Percentiles rank a stretch among this genome's conserved stretches.
phyloP scores from a whole-genome alignment of 176 grass and related monocot genomes.

The Avena eriantha region DNA sequence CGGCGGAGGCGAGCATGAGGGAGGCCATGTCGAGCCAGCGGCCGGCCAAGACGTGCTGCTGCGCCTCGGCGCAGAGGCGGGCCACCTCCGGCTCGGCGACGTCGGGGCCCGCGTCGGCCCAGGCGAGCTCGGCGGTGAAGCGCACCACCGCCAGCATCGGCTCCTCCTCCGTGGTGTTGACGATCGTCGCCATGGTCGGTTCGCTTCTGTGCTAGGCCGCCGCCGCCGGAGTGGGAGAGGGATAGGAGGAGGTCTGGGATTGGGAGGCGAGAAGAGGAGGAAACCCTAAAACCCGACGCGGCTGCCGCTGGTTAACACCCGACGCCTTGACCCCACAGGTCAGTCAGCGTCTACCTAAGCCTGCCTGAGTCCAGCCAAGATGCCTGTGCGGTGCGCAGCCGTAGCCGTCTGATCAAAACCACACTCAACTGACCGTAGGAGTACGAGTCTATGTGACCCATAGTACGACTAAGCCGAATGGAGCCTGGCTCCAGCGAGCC shows the following conservation, averaged over 20 bases:
- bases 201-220: slow-evolving; percentile 14
- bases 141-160: slow-evolving; percentile 82
- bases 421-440: too few relatives aligned
- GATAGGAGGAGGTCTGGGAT: not conserved
- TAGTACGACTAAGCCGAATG: too few relatives aligned
- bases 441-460: too few relatives aligned
- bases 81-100: slow-evolving; percentile 83
- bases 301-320: slow-evolving; percentile 9
- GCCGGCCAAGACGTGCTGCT: slow-evolving; percentile 63
- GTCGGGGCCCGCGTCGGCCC: slow-evolving; percentile 87
- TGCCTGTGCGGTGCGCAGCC: too few relatives aligned
- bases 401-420: too few relatives aligned
- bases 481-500: too few relatives aligned
- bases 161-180: slow-evolving; percentile 90
- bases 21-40: slow-evolving; percentile 81
- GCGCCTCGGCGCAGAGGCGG: slow-evolving; percentile 75
- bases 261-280: slow-evolving; percentile 18
- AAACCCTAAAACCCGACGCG: slow-evolving; percentile 46
- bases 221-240: slow-evolving; percentile 38
- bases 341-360: not conserved
- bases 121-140: slow-evolving; percentile 77
- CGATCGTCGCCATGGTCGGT: slow-evolving; percentile 71
- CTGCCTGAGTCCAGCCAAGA: too few relatives aligned
- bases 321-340: not conserved
- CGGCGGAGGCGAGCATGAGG: slow-evolving; percentile 84